Percentiles rank a stretch among this genome's conserved stretches.
phyloP scores from a whole-genome alignment of 257 asterid genomes.

The Schizonepeta tenuifolia region DNA sequence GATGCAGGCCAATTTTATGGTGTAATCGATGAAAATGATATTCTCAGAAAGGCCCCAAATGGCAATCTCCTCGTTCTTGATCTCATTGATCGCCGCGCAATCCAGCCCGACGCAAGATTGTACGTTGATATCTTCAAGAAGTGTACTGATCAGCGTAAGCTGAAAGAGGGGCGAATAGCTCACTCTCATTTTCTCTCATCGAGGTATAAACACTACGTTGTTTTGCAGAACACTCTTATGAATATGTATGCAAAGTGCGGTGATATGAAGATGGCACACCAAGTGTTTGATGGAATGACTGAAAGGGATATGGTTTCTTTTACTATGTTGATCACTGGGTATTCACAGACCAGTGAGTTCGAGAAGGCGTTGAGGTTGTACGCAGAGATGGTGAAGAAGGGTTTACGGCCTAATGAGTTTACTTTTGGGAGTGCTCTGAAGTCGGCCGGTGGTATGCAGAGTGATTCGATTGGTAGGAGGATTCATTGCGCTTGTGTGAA shows the following conservation, averaged over 20 bases:
- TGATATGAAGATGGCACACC: constrained; percentile 54
- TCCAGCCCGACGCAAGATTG: constrained; percentile 54
- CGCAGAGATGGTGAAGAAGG: constrained; percentile 54
- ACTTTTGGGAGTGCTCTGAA: constrained; percentile 78
- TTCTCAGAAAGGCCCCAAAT: constrained; percentile 47
- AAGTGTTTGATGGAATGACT: constrained; percentile 75
- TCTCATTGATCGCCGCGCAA: constrained; percentile 55
- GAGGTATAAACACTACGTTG: constrained; percentile 41
- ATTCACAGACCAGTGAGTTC: constrained; percentile 56
- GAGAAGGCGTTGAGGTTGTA: constrained; percentile 51
- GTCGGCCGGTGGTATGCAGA: constrained; percentile 60
- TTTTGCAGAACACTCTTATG: constrained; percentile 49
- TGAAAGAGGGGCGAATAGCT: constrained; percentile 57
- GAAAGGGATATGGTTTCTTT: constrained; percentile 78
- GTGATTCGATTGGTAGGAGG: constrained; percentile 52
- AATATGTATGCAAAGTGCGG: constrained; percentile 67
- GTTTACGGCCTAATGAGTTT: constrained; percentile 66
- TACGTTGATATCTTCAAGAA: constrained; percentile 56
- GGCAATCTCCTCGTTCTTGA: constrained; percentile 63
- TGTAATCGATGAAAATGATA: constrained; percentile 37
- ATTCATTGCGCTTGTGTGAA: constrained; percentile 67
- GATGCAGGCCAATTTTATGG: constrained; percentile 29
- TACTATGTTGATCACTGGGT: constrained; percentile 73
- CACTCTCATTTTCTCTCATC: constrained; percentile 63
- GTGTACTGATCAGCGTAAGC: constrained; percentile 55